Base-by-base conservation (phyloP, 2,329 filamentous ascomycete genomes). In the Monilinia vaccinii-corymbosi region DNA sequence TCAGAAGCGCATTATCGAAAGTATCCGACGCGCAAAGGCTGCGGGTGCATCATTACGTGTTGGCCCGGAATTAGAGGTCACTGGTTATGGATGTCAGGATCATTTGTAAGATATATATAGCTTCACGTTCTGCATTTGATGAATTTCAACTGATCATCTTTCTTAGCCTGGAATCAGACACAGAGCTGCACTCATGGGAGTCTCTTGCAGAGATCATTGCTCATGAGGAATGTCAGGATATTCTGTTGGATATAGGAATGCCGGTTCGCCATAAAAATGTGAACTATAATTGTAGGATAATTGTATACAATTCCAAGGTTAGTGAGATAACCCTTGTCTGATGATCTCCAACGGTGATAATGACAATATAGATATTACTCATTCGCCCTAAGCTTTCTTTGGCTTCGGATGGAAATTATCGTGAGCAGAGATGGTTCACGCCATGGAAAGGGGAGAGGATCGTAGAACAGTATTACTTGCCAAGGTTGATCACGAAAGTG, bases 341-440 rank as follows among this genome's bases (percentile, higher is more conserved):
- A 13, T 32, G 40, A 25, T 45, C 21, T 32, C 11, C 18, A 32
- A n/a, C 16, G 9, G 23, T 21, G 11, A 21, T 44, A 34, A 55
- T 18, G 4, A 36, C 16, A 16, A 1, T 21, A 56, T 83, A 86
- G 73, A 85, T 92, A 23, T 73, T 91, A 21, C 76, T 87, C 61
- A 86, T 94, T 60, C 78, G 88, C 13, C 87, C 87, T 0, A 91
- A 91, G 73, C 77, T 89, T 64, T 85, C 78, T 67, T 78, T 91
- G 7, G 86, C 86, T 51, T 86, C 88, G 62, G 85, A 89, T 71
- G 87, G 87, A 2, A 88, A 84, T 65, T 85, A 82, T 69, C 73
- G 81, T 32, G 83, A 86, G 68, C 79, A 79, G 73, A 73, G 82
- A 18, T 79, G 83, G 71, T 89, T 88, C 68, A 83, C 80, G 14